Evolutionary conservation across 164 flowering plant species (phyloP), one percentile per base, ranked within the genome.

Genomic region (Annona cherimola): DNA sequence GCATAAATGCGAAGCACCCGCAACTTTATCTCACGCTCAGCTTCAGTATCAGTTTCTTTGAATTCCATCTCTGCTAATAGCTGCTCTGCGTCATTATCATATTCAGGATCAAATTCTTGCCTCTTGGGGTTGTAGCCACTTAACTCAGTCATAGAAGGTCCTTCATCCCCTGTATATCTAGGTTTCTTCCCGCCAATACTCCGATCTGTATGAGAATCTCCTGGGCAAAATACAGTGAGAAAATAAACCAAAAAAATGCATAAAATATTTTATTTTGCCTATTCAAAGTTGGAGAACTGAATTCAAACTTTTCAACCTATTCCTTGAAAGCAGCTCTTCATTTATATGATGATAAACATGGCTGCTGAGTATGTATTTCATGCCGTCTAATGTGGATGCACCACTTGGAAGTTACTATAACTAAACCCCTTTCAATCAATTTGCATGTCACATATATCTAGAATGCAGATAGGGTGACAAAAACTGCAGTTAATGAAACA

Each of bases 21-120:
- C 76, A 95, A 77, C 79, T 95, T 95, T 69, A 91, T 69, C 82
- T 93, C 87, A 50, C 75, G 87, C 60, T 95, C 99, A 71, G 86
- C 84, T 75, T 87, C 87, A 46, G 87, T 81, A 75, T 95, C 98
- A 20, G 87, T 80, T 5, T 89, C 92, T 78, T 91, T 93, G 76
- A 96, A 96, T 78, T 93, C 99, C 99, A 96, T 93, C 77, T 96
- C 97, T 44, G 96, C 95, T 45, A 96, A 84, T 68, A 90, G 71
- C 80, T 88, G 92, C 82, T 96, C 99, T 35, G 99, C 99, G 81
- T 96, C 99, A 77, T 96, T 93, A 74, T 96, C 99, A 81, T 96
- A 93, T 78, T 96, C 99, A 70, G 89, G 79, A 42, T 96, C 98
- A 78, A 96, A 96, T 76, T 96, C 99, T 76, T 91, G 89, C 76